Evolutionary conservation across 352 stramenopile species (phyloP), one percentile per base, ranked within the genome.

Genomic region (Globisporangium takayamanum): DNA sequence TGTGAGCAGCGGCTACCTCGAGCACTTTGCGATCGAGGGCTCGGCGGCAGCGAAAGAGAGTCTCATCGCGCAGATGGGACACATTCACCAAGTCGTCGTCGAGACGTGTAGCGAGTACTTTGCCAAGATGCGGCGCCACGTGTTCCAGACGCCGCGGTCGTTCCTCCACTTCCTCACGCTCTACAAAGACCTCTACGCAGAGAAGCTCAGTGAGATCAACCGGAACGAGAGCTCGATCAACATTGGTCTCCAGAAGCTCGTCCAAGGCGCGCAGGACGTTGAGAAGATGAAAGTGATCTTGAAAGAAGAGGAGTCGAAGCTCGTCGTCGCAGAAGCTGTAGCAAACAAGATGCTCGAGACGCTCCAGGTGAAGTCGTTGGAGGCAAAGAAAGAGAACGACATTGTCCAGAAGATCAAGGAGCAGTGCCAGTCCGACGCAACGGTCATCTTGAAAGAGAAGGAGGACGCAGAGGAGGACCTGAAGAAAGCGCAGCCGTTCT

Each of bases 311-410:
- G 88, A 97, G 64, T 70, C 86, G 3, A 96, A 97, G 56, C 74
- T 97, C 6, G 81, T 87, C 15, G 59, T 81, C 14, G 88, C 89
- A 2, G 85, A 97, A 60, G 73, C 78, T 2, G 79, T 77, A 2
- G 88, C 88, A 1, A 96, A 92, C 49, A 83, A 86, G 53, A 94
- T 92, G 80, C 66, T 95, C 18, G 81, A 91, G 65, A 85, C 63
- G 1, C 63, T 93, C 16, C 76, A 92, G 41, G 67, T 92, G 48
- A 87, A 88, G 57, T 88, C 75, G 10, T 68, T 89, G 14, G 89
- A 92, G 52, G 91, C 90, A 7, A 96, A 97, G 66, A 93, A 95
- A 58, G 89, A 97, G 66, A 90, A 81, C 51, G 88, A 96, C 52
- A 74, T 89, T 10, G 88, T 97, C 0, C 69, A 76, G 41, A 79